These are phyloP conservation scores for Acorus gramineus DNA, from an alignment of 106 monocot genomes.

Conservation along the genomic window DNA sequence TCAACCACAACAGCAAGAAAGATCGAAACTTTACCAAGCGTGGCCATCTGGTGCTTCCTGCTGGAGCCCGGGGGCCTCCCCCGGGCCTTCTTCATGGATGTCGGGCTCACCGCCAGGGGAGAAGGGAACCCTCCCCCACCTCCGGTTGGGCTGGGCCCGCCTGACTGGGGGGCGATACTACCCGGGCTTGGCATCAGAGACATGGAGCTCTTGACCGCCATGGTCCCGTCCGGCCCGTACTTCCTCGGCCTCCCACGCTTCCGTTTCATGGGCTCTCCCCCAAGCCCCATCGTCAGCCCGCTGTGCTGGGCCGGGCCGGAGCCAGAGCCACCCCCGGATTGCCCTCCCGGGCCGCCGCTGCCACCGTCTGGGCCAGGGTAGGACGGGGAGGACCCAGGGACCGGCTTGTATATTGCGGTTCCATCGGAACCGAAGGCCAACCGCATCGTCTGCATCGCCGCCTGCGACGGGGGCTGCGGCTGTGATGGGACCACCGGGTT, in stretches of 20 bases:
- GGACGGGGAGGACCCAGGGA: conserved; percentile 21
- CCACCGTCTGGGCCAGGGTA: conserved; percentile 16
- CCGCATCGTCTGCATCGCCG: conserved; percentile 58
- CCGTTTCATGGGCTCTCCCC: conserved; percentile 46
- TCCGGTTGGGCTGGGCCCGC: neutral
- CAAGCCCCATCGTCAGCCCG: conserved; percentile 28
- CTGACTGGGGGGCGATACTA: conserved; percentile 1
- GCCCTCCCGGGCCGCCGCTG: too few species aligned
- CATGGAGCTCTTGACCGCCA: conserved; percentile 37
- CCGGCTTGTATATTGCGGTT: conserved; percentile 72
- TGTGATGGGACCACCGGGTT: conserved; percentile 25
- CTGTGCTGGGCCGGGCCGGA: neutral
- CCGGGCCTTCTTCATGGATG: conserved; percentile 39
- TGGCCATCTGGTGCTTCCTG: conserved; percentile 69
- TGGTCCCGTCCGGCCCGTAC: conserved; percentile 74
- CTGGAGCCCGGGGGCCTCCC: conserved; percentile 61
- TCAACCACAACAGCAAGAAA: too few species aligned
- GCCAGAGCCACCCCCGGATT: neutral
- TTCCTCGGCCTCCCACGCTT: conserved; percentile 94
- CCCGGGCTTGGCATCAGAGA: neutral
- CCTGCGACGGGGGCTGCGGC: neutral
- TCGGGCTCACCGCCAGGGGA: conserved; percentile 7
- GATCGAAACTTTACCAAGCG: conserved; percentile 31
- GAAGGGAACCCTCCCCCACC: neutral
- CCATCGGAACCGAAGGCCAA: conserved; percentile 64